phyloP scores from a whole-genome alignment of 2,329 filamentous ascomycete species.

The Thielaviopsis punctulata region DNA sequence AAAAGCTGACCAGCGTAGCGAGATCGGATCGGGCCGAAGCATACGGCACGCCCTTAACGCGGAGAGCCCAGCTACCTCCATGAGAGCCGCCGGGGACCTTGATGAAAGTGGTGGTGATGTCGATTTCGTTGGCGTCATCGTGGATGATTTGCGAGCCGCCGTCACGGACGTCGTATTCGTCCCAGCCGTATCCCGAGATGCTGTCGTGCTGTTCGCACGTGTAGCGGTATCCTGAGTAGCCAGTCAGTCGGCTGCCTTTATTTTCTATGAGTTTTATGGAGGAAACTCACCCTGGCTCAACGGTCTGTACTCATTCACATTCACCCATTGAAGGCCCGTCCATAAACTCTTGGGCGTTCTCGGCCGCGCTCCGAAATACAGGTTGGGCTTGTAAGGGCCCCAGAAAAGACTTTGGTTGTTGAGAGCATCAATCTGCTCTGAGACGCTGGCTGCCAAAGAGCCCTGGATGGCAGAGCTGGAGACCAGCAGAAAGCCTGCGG shows the following conservation, averaged over 20 bases:
- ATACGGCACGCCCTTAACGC: slow-evolving; percentile 67
- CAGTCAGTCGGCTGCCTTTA: background rate
- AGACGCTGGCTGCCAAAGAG: background rate
- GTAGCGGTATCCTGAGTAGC: slow-evolving; percentile 35
- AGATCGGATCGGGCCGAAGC: slow-evolving; percentile 48
- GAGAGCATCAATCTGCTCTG: slow-evolving; percentile 14
- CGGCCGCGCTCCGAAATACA: slow-evolving; percentile 84
- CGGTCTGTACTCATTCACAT: slow-evolving; percentile 59
- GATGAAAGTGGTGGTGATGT: slow-evolving; percentile 84
- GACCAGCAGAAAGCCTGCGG: slow-evolving; percentile 8
- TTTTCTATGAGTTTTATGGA: slow-evolving; percentile 43
- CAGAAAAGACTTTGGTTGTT: slow-evolving; percentile 81
- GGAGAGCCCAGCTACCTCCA: slow-evolving; percentile 81
- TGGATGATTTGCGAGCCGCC: slow-evolving; percentile 84
- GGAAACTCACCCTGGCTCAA: slow-evolving; percentile 74
- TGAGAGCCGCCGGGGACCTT: slow-evolving; percentile 75
- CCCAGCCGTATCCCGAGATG: slow-evolving; percentile 94
- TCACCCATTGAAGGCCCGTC: slow-evolving; percentile 76
- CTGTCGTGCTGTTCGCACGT: slow-evolving; percentile 92
- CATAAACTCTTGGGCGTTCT: slow-evolving; percentile 65
- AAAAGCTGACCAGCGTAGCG: slow-evolving; percentile 67
- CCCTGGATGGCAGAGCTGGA: slow-evolving; percentile 2
- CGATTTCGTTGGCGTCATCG: slow-evolving; percentile 72
- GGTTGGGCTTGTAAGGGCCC: slow-evolving; percentile 85
- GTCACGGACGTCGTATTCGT: slow-evolving; percentile 79